Evolutionary conservation across 202 grass and related monocot genomes (phyloP).

Genomic region (Brachypodium distachyon): DNA sequence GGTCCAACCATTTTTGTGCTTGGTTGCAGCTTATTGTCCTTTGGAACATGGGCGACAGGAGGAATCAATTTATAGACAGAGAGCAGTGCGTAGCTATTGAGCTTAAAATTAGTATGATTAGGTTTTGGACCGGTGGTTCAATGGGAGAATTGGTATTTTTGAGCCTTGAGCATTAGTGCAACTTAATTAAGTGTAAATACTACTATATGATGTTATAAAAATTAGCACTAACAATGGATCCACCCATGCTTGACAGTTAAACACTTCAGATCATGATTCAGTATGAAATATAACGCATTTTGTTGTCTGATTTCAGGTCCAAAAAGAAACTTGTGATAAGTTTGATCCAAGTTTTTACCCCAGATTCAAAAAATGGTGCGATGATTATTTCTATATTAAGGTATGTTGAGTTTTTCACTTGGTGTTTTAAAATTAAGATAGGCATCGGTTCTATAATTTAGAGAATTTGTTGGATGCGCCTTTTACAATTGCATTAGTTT

Average conservation of each 20-base stretch:
- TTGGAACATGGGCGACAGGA: too few relatives aligned
- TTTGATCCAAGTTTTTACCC: constrained; percentile 93
- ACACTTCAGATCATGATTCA: not conserved
- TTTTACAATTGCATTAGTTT: not conserved
- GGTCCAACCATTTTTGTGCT: too few relatives aligned
- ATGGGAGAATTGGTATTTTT: too few relatives aligned
- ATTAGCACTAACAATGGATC: too few relatives aligned
- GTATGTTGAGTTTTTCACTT: constrained; percentile 25
- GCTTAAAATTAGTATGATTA: too few relatives aligned
- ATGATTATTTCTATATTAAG: constrained; percentile 99
- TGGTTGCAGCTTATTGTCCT: too few relatives aligned
- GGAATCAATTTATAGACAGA: too few relatives aligned
- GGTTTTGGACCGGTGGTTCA: too few relatives aligned
- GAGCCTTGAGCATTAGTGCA: too few relatives aligned
- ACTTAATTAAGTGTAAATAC: too few relatives aligned
- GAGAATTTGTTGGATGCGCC: not conserved
- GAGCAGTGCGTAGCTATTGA: too few relatives aligned
- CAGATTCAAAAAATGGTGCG: constrained; percentile 98
- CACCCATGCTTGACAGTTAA: not conserved
- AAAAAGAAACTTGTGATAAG: constrained; percentile 95
- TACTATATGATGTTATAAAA: too few relatives aligned
- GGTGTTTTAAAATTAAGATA: not conserved
- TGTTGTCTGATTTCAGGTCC: constrained; percentile 46
- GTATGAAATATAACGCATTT: not conserved
- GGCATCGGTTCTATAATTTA: not conserved